Conservation (phyloP, 106 monocot genomes). For the Agapanthus africanus region DNA sequence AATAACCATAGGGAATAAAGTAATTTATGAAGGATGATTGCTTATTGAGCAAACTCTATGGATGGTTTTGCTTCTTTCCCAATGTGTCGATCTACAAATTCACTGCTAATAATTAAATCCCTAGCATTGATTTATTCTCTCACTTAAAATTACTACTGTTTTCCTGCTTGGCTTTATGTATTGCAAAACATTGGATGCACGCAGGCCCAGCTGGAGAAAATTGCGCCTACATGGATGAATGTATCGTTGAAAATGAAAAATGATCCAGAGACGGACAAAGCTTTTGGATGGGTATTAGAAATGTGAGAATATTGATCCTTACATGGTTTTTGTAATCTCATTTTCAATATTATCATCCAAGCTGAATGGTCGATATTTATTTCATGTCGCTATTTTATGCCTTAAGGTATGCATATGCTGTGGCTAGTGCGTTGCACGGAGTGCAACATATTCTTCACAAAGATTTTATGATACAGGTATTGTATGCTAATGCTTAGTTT, state of each 20-base stretch:
- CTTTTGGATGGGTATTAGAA: conserved; percentile 96
- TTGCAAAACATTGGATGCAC: too few relatives aligned
- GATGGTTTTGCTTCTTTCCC: too few relatives aligned
- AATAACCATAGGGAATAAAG: too few relatives aligned
- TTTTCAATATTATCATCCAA: too few relatives aligned
- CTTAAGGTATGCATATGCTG: conserved; percentile 78
- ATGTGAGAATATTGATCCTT: conserved; percentile 57
- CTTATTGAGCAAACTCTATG: too few relatives aligned
- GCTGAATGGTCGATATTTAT: too few relatives aligned
- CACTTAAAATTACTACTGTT: background rate
- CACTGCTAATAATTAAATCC: too few relatives aligned
- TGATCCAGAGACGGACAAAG: conserved; percentile 81
- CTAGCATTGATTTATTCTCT: too few relatives aligned
- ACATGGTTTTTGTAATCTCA: too few relatives aligned
- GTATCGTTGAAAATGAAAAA: conserved; percentile 86
- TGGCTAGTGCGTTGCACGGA: conserved; percentile 89
- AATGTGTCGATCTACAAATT: too few relatives aligned
- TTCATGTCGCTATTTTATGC: too few relatives aligned
- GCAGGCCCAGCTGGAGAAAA: conserved; percentile 80
- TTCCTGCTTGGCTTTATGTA: conserved; percentile 1
- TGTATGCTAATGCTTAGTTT: background rate
- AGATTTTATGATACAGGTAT: conserved; percentile 95
- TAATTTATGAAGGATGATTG: too few relatives aligned
- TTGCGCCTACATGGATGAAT: conserved; percentile 99
- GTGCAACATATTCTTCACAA: conserved; percentile 83